phyloP scores from a whole-genome alignment of 306 rosid species.

The Prunus armeniaca region DNA sequence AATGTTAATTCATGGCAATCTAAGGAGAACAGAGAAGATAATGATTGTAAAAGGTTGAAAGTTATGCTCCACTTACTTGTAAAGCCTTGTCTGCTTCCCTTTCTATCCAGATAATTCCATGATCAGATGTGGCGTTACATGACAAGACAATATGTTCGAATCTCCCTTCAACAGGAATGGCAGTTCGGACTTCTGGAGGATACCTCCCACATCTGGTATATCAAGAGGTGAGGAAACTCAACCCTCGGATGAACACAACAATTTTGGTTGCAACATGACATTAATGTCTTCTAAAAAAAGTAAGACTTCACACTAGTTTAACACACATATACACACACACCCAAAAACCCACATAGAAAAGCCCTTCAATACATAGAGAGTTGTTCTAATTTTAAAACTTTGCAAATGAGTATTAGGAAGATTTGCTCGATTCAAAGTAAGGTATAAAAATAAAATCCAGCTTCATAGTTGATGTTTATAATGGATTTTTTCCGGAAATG shows the following conservation, averaged over 20 bases:
- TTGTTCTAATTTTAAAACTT: not conserved
- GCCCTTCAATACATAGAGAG: not conserved
- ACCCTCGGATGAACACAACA: slow-evolving; percentile 4
- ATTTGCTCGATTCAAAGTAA: not conserved
- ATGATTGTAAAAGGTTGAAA: not conserved
- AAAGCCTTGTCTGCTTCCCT: slow-evolving; percentile 90
- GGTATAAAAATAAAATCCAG: not conserved
- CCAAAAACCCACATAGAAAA: not conserved
- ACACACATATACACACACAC: not conserved
- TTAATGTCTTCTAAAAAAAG: not conserved
- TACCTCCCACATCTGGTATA: slow-evolving; percentile 88
- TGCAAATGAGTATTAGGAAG: not conserved
- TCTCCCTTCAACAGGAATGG: slow-evolving; percentile 99
- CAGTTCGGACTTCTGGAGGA: slow-evolving; percentile 96
- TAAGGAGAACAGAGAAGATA: not conserved
- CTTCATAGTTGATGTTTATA: not conserved
- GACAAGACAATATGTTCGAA: slow-evolving; percentile 98
- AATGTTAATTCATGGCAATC: not conserved
- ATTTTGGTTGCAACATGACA: not conserved
- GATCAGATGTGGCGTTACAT: slow-evolving; percentile 83
- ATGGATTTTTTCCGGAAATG: not conserved
- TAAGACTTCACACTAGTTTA: no score
- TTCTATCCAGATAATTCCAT: slow-evolving; percentile 86
- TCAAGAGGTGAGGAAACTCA: slow-evolving; percentile 26
- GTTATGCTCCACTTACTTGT: slow-evolving; percentile 53